phyloP scores from a whole-genome alignment of 805 yeast species.

The Komagataella mondaviorum region DNA sequence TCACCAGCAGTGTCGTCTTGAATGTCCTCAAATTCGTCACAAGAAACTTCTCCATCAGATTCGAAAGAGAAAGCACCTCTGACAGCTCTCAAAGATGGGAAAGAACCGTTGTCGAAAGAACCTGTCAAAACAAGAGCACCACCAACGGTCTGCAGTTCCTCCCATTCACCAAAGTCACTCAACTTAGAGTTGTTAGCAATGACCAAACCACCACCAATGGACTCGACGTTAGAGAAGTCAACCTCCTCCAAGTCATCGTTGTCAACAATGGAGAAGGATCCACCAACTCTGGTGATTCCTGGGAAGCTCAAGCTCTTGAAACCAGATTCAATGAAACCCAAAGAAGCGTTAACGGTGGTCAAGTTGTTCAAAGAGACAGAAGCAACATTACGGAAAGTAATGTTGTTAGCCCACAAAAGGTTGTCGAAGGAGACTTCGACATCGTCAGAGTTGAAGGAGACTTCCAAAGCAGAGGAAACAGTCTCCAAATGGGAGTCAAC shows the following conservation, averaged over 20 bases:
- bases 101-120: conserved; percentile 65
- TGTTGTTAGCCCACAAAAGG: conserved; percentile 77
- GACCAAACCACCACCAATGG: conserved; percentile 88
- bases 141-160: conserved; percentile 55
- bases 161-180: conserved; percentile 57
- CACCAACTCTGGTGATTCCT: conserved; percentile 54
- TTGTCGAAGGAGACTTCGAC: conserved; percentile 57
- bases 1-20: conserved; percentile 57
- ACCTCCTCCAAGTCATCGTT: conserved; percentile 62
- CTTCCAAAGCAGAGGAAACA: conserved; percentile 62
- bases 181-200: conserved; percentile 76
- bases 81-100: conserved; percentile 62
- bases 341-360: conserved; percentile 62
- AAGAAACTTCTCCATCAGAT: conserved; percentile 66
- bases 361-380: conserved; percentile 60
- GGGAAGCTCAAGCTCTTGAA: conserved; percentile 42
- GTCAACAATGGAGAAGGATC: conserved; percentile 60
- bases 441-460: conserved; percentile 75
- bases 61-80: conserved; percentile 86
- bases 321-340: conserved; percentile 67
- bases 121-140: conserved; percentile 85
- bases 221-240: conserved; percentile 55
- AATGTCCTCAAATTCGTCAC: conserved; percentile 62
- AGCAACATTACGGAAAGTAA: conserved; percentile 71
- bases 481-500: conserved; percentile 60